These are phyloP conservation scores for Annulohypoxylon truncatum DNA, from an alignment of 2,329 filamentous ascomycete genomes.

Conservation along the genomic window DNA sequence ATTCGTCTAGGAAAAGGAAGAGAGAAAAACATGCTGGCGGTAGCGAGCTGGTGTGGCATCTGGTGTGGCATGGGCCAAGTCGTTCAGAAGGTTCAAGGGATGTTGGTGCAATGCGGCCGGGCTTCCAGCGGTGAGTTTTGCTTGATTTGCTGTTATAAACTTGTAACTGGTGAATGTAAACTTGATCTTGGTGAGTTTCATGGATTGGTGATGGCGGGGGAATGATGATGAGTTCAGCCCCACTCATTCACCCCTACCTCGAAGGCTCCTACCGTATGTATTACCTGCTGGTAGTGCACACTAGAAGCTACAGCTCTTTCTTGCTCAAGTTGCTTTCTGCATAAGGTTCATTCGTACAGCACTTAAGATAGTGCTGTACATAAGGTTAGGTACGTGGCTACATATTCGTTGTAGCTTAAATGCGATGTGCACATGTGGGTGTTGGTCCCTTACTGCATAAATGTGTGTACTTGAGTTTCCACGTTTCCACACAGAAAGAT, in stretches of 20 bases:
- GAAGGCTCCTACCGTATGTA: background rate
- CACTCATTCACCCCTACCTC: background rate
- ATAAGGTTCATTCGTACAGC: background rate
- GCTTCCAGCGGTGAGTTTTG: slow-evolving; percentile 36
- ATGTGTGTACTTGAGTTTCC: background rate
- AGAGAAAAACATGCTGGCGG: slow-evolving; percentile 4
- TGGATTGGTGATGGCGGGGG: background rate
- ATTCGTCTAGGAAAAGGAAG: background rate
- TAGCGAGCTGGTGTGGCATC: slow-evolving; percentile 14
- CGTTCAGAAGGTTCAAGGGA: slow-evolving; percentile 3
- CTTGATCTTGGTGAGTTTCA: slow-evolving; percentile 2
- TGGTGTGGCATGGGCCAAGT: slow-evolving; percentile 25
- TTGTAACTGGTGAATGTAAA: slow-evolving; percentile 12
- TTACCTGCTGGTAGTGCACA: background rate
- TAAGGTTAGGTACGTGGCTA: background rate
- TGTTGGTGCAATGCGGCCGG: slow-evolving; percentile 18
- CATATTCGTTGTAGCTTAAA: background rate
- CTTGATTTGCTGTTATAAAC: slow-evolving; percentile 10
- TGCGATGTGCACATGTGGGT: too few relatives aligned
- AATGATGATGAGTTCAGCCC: slow-evolving; percentile 17
- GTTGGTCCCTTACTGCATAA: slow-evolving; percentile 6
- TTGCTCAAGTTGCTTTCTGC: background rate
- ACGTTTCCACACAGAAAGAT: slow-evolving; percentile 8
- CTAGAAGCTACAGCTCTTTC: background rate
- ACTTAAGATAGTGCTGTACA: too few relatives aligned